Evolutionary conservation across 202 grass and related monocot species (phyloP).

Genomic region (Sporobolus alterniflorus): DNA sequence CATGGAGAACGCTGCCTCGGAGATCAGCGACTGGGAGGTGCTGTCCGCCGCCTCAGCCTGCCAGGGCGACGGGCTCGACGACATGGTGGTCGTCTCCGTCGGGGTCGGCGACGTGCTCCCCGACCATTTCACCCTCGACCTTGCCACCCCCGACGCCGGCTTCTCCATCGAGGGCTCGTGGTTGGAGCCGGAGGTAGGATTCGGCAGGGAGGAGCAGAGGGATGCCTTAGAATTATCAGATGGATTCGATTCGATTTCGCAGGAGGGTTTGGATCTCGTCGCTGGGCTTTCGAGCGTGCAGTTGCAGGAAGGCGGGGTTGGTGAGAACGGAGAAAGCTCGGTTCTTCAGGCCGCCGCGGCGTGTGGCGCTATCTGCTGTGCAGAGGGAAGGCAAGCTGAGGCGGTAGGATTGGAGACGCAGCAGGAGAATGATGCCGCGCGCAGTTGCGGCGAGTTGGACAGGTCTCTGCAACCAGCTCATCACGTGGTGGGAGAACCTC

Average conservation of each 20-base stretch:
- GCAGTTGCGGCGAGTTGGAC: not conserved
- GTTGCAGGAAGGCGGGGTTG: not conserved
- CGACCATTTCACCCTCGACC: constrained; percentile 48
- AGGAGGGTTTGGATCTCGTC: not conserved
- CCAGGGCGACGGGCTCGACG: not conserved
- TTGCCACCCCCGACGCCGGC: not conserved
- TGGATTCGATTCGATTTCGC: constrained; percentile 17
- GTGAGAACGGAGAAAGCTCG: not conserved
- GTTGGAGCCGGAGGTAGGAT: not conserved
- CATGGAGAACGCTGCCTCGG: constrained; percentile 52
- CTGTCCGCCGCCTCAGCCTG: constrained; percentile 35
- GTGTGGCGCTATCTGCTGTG: not conserved
- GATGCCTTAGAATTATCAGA: not conserved
- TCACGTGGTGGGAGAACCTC: not conserved
- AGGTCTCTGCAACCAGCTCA: not conserved
- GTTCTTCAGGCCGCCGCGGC: not conserved
- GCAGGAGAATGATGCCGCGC: not conserved
- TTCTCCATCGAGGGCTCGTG: not conserved
- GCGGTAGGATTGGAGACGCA: not conserved
- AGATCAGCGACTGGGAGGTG: constrained; percentile 68
- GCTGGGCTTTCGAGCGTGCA: not conserved
- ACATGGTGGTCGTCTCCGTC: constrained; percentile 10
- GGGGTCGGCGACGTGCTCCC: constrained; percentile 36
- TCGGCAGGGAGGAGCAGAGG: not conserved
- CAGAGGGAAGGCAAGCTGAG: not conserved